These are phyloP conservation scores for Didymella lethalis DNA, from an alignment of 2,329 filamentous ascomycete genomes.

Conservation along the genomic window DNA sequence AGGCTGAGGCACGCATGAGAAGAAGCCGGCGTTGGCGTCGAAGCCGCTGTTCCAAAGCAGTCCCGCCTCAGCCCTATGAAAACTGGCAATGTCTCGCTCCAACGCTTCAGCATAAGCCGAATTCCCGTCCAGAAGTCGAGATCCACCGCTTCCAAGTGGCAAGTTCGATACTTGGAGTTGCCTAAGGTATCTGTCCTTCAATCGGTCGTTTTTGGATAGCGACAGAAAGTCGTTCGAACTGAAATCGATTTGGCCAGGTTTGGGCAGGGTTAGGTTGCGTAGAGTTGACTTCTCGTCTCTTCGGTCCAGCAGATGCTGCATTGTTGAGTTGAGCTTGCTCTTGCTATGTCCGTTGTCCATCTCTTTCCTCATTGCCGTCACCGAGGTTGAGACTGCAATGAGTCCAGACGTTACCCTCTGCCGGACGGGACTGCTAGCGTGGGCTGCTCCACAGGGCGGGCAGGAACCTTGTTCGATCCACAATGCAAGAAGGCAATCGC, in stretches of 20 bases:
- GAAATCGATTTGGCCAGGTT: constrained; percentile 61
- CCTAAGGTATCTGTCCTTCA: constrained; percentile 59
- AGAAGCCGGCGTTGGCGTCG: constrained; percentile 60
- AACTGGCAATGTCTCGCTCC: constrained; percentile 65
- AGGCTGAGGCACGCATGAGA: constrained; percentile 57
- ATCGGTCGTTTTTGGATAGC: constrained; percentile 57
- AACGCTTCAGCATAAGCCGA: constrained; percentile 66
- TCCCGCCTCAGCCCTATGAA: constrained; percentile 66
- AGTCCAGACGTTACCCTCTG: constrained; percentile 14
- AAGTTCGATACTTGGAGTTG: constrained; percentile 53
- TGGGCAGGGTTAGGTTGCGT: constrained; percentile 39
- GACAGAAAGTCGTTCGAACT: constrained; percentile 73
- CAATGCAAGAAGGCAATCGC: constrained; percentile 12
- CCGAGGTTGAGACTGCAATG: constrained; percentile 2
- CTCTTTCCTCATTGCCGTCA: constrained; percentile 11
- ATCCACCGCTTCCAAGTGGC: constrained; percentile 66
- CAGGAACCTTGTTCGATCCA: constrained; percentile 1
- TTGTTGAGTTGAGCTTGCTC: constrained; percentile 32
- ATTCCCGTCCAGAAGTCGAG: constrained; percentile 71
- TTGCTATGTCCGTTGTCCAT: constrained; percentile 16
- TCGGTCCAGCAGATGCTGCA: constrained; percentile 47
- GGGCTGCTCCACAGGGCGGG: constrained; percentile 8
- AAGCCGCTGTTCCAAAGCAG: constrained; percentile 67
- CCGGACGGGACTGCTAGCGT: constrained; percentile 9
- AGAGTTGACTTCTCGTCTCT: constrained; percentile 50